Percentiles rank a stretch among this genome's conserved stretches.
phyloP scores from a whole-genome alignment of 169 alveolate species.

The Eimeria sp. region DNA sequence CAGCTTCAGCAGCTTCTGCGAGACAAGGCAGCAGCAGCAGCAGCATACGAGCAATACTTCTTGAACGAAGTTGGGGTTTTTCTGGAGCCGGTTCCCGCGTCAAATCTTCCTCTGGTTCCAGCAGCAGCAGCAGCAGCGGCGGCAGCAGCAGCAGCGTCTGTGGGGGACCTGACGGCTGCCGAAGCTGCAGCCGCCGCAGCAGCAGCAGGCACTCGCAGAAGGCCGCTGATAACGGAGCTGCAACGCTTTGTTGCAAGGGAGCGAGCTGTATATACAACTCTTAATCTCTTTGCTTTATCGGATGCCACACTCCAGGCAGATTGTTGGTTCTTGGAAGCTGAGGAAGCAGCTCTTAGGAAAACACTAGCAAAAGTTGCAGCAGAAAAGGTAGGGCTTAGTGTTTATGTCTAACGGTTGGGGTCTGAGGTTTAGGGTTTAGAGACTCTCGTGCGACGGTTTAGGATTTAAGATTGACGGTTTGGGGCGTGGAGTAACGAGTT shows the following conservation, averaged over 20 bases:
- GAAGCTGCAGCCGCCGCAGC: slow-evolving; percentile 60
- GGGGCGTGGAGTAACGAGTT: background rate
- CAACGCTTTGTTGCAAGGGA: slow-evolving; percentile 96
- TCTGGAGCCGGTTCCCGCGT: slow-evolving; percentile 87
- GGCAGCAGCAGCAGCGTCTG: slow-evolving; percentile 42
- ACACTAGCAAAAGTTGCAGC: slow-evolving; percentile 58
- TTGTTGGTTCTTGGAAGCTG: slow-evolving; percentile 78
- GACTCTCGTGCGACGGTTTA: background rate
- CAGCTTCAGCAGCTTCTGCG: slow-evolving; percentile 90
- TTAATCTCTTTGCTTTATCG: slow-evolving; percentile 93
- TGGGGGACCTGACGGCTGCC: slow-evolving; percentile 17
- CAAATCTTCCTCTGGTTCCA: slow-evolving; percentile 87
- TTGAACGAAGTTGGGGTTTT: slow-evolving; percentile 92
- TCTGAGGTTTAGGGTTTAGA: slow-evolving; percentile 9
- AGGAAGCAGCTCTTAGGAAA: slow-evolving; percentile 42
- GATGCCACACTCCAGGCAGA: slow-evolving; percentile 73
- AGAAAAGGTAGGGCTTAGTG: slow-evolving; percentile 61
- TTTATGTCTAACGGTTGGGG: background rate
- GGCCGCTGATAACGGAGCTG: slow-evolving; percentile 95
- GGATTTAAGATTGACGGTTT: background rate
- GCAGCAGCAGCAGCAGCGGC: slow-evolving; percentile 73
- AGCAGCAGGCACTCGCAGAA: slow-evolving; percentile 29
- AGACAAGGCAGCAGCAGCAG: slow-evolving; percentile 94
- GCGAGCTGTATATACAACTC: slow-evolving; percentile 95
- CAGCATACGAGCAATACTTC: slow-evolving; percentile 94